A percentile compares a stretch with the other conserved stretches of the same genome.
These are phyloP conservation scores for Corynespora cassiicola DNA, from an alignment of 2,329 filamentous ascomycete genomes.

Conservation along the genomic window DNA sequence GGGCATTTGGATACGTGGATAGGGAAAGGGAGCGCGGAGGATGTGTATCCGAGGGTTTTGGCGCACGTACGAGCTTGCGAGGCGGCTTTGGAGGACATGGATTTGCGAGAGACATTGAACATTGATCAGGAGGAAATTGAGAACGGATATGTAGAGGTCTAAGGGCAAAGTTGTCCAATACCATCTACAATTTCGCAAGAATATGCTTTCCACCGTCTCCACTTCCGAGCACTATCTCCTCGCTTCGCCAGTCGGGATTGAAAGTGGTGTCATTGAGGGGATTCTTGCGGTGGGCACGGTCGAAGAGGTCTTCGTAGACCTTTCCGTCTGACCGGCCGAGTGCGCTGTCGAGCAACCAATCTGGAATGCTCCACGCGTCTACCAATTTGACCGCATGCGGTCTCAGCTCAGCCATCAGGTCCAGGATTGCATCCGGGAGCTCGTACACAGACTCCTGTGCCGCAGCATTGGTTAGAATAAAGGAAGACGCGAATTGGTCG, in stretches of 20 bases:
- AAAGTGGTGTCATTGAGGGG: constrained; percentile 59
- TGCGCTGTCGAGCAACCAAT: constrained; percentile 60
- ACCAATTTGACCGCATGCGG: constrained; percentile 61
- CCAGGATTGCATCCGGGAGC: constrained; percentile 50
- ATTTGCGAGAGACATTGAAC: no score
- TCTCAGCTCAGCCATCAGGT: constrained; percentile 55
- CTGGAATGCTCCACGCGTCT: constrained; percentile 60
- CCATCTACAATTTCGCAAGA: constrained; percentile 35
- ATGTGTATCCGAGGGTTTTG: constrained; percentile 63
- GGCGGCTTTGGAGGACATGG: no score
- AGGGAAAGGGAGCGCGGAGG: constrained; percentile 64
- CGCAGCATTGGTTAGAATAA: constrained; percentile 53
- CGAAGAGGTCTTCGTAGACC: constrained; percentile 61
- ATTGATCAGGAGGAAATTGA: no score
- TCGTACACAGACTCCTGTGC: constrained; percentile 49
- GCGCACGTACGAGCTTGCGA: no score
- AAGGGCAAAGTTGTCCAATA: no score
- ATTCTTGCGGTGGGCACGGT: constrained; percentile 59
- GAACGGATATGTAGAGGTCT: no score
- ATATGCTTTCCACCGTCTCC: constrained; percentile 43
- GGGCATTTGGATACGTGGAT: constrained; percentile 70
- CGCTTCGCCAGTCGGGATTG: constrained; percentile 56
- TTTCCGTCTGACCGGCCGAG: constrained; percentile 59
- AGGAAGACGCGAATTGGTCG: constrained; percentile 53
- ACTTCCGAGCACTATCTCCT: constrained; percentile 57